A percentile compares a stretch with the other conserved stretches of the same genome.
Conservation (phyloP, 345 rosid species). For the Eutrema japonicum region DNA sequence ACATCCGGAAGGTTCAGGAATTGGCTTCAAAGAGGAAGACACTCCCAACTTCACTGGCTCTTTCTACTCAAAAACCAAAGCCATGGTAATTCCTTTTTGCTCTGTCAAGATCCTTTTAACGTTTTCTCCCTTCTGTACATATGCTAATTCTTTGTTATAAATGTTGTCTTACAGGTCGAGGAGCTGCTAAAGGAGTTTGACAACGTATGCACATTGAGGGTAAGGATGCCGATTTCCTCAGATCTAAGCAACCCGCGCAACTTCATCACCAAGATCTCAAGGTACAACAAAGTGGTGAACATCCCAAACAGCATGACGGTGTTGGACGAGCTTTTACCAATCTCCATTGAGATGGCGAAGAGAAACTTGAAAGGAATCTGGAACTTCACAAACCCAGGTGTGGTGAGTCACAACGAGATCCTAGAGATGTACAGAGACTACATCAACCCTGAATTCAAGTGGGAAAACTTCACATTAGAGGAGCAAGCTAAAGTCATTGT, state of each 20-base stretch:
- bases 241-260: constrained; percentile 73
- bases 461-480: constrained; percentile 66
- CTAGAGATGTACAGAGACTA: constrained; percentile 76
- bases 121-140: not conserved
- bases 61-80: constrained; percentile 84
- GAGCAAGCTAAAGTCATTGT: constrained; percentile 80
- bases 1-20: constrained; percentile 66
- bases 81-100: constrained; percentile 54
- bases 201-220: constrained; percentile 74
- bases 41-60: constrained; percentile 73
- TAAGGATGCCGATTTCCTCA: constrained; percentile 80
- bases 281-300: constrained; percentile 75
- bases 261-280: constrained; percentile 74
- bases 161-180: constrained; percentile 57
- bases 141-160: constrained; percentile 2
- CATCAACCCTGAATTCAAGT: constrained; percentile 61
- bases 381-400: constrained; percentile 88
- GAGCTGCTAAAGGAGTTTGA: constrained; percentile 69
- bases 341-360: constrained; percentile 82
- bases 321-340: constrained; percentile 73
- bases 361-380: constrained; percentile 71
- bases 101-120: not conserved
- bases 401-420: constrained; percentile 76
- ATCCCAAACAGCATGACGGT: constrained; percentile 84
- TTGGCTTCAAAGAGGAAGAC: constrained; percentile 75